Evolutionary conservation across 306 rosid genomes (phyloP), one percentile per base, ranked within the genome.

Genomic region (Hylodesmum podocarpum): DNA sequence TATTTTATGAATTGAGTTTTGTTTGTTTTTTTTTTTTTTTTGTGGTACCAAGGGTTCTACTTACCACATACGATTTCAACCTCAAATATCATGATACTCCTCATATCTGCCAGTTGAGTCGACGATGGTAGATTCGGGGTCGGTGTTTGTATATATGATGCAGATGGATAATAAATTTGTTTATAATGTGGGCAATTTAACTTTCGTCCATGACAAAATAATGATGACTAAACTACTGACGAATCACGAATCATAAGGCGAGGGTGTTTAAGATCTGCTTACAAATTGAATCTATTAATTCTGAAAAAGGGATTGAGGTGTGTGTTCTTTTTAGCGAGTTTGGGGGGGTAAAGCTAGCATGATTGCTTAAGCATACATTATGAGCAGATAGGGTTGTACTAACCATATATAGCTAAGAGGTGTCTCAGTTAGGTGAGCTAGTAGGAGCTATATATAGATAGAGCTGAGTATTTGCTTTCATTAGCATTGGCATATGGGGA

Each of bases 271-370:
- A 77, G 78, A 70, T 18, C 63, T 49, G 44, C 19, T 49, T 49
- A 51, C 33, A 12, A 68, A 13, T 21, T 66, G 11, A n/a, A 74
- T 13, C 6, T 6, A 27, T 9, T 5, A n/a, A n/a, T n/a, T 67
- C 80, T 76, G 82, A 72, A 72, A 81, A 79, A 72, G 76, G 73
- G 10, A 66, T 41, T 71, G 12, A 5, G 66, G 28, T 16, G n/a
- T 34, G 39, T n/a, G 49, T 28, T 82, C 79, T 82, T 72, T 50
- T 46, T 71, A 51, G 65, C 79, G 68, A 51, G 18, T 65, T 78
- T 79, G 73, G 58, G 59, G 85, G n/a, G 87, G 61, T 21, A 75
- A 70, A 61, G 49, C 39, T 61, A 61, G 49, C 39, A 19, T 43
- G 21, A 51, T 21, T 71, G 67, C 25, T 27, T 34, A 13, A 47